Percentiles rank a stretch among this genome's conserved stretches.
Conservation (phyloP, 148 eudicot genomes). For the Chenopodium suecicum region DNA sequence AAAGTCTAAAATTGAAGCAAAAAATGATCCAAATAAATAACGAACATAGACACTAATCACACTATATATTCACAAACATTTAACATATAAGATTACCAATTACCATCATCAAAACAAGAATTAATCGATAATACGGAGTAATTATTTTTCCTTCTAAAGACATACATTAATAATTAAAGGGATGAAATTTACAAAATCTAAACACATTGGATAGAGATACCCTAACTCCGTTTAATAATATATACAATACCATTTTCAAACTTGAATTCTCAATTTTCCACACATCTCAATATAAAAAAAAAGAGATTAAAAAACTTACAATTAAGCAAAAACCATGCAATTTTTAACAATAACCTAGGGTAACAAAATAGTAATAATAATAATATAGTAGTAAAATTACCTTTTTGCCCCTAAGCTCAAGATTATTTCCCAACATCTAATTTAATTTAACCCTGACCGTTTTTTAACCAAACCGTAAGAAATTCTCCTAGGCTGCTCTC, state of each 20-base stretch:
- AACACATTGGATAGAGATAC: not conserved
- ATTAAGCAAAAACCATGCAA: slow-evolving; percentile 22
- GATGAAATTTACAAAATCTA: not conserved
- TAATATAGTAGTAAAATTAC: not conserved
- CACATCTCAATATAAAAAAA: slow-evolving; percentile 2
- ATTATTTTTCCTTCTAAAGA: not conserved
- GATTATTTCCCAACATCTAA: not conserved
- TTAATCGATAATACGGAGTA: not conserved
- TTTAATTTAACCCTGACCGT: not conserved
- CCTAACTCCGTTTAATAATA: not conserved
- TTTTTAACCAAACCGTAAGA: slow-evolving; percentile 26
- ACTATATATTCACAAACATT: not conserved
- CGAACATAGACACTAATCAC: not conserved
- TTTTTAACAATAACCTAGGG: slow-evolving; percentile 1
- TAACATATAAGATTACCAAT: not conserved
- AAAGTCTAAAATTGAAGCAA: not conserved
- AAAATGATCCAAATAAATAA: not conserved
- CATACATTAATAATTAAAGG: not conserved
- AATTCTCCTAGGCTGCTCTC: slow-evolving; percentile 23
- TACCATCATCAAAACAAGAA: not conserved
- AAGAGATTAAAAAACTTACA: slow-evolving; percentile 13
- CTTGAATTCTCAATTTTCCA: slow-evolving; percentile 7
- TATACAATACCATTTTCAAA: slow-evolving; percentile 12
- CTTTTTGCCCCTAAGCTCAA: slow-evolving; percentile 14
- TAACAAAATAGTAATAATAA: not conserved